Base-by-base conservation (phyloP, 2,329 filamentous ascomycete genomes). In the Aspergillus pseudonomiae region DNA sequence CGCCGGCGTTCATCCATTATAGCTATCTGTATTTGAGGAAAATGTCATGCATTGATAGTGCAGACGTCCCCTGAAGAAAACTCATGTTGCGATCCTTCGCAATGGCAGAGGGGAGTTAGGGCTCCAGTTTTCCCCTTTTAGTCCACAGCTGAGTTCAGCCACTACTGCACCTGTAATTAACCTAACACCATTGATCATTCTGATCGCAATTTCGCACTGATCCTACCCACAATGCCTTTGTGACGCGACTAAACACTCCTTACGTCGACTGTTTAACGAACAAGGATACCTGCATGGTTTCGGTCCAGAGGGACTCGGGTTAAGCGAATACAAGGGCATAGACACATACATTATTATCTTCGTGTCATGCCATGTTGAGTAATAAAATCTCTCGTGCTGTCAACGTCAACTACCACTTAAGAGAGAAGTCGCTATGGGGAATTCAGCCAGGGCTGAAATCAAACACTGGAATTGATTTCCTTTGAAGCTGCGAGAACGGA, bases 171-270 rank as follows among this genome's bases (percentile, higher is more conserved):
- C 14, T 30, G 16, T 54, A 54, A 54, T 54, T 36, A 54, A 54
- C 32, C 19, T 36, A 34, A 54, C 9, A 36, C 14, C 6, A 34
- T 21, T 12, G 28, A n/a, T 53, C 3, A 6, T 32, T 53, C 50
- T 53, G 50, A 54, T 54, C 52, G 52, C 52, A 54, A 54, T 54
- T 54, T 54, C 52, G 30, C 52, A 34, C 43, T 21, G 32, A 36
- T 36, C n/a, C 19, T 36, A 36, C 28, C 52, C 46, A 30, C 46
- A 28, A 30, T 16, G 26, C 46, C 46, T 5, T 50, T 19, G 24
- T 50, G 26, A 28, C 26, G 9, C 45, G 45, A 26, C 7, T 6
- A 28, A 6, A 26, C 5, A 48, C 45, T 48, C 21, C 45, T 48
- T 48, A 28, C 45, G 45, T 48, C 45, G 21, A 26, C 45, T 28